Conservation (phyloP, 2,329 filamentous ascomycete species). For the Penicillium olsonii region DNA sequence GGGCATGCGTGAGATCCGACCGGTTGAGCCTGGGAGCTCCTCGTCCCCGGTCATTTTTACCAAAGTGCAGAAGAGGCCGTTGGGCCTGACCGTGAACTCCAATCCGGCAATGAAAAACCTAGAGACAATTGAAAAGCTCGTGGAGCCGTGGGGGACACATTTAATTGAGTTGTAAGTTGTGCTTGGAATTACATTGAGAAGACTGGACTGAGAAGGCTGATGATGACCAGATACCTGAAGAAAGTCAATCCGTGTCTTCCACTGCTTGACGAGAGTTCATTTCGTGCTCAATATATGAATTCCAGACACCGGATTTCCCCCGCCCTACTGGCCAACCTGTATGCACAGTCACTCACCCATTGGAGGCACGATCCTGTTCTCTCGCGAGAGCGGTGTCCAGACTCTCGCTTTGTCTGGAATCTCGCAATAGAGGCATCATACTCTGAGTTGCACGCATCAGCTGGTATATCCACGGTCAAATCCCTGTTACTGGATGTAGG, state of each 20-base stretch:
- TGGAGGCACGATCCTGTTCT: constrained; percentile 49
- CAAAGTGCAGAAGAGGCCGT: constrained; percentile 12
- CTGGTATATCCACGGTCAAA: constrained; percentile 56
- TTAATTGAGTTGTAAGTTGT: constrained; percentile 3
- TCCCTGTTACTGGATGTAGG: constrained; percentile 57
- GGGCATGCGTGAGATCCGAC: constrained; percentile 22
- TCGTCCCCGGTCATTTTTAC: constrained; percentile 24
- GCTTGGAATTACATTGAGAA: not conserved
- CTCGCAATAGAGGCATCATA: constrained; percentile 57
- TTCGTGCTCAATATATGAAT: constrained; percentile 44
- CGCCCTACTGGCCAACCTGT: constrained; percentile 54
- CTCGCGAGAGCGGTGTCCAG: constrained; percentile 45
- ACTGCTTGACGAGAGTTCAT: constrained; percentile 53
- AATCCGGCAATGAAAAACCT: constrained; percentile 7
- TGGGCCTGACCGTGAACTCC: constrained; percentile 8
- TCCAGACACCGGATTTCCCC: constrained; percentile 52
- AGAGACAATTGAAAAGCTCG: constrained; percentile 54
- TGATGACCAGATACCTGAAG: constrained; percentile 46
- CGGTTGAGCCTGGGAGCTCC: constrained; percentile 17
- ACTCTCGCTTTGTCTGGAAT: constrained; percentile 60
- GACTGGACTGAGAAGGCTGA: not conserved
- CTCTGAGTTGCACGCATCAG: constrained; percentile 56
- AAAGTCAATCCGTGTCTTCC: constrained; percentile 57
- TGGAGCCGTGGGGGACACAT: constrained; percentile 27
- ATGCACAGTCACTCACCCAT: constrained; percentile 54